phyloP scores from a whole-genome alignment of 805 yeast genomes.

The Candida sanyiensis region DNA sequence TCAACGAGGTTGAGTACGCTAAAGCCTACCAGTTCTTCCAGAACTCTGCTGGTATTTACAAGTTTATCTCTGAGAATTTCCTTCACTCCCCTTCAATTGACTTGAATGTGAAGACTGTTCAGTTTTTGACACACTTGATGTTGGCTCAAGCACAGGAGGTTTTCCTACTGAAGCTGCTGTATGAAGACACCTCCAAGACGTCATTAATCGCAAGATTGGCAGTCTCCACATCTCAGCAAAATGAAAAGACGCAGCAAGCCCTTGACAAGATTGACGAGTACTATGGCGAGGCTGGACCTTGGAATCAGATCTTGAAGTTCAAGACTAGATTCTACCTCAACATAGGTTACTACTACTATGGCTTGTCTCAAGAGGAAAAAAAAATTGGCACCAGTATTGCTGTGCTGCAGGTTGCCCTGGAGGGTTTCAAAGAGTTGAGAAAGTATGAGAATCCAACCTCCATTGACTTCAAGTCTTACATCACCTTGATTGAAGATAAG shows the following conservation, averaged over 20 bases:
- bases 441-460: conserved; percentile 30
- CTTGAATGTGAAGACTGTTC: conserved; percentile 60
- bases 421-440: conserved; percentile 28
- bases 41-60: conserved; percentile 72
- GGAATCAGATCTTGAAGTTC: conserved; percentile 47
- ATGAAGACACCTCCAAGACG: conserved; percentile 43
- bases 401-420: conserved; percentile 46
- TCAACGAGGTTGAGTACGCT: conserved; percentile 43
- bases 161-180: conserved; percentile 56
- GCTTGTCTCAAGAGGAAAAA: conserved; percentile 46
- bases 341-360: conserved; percentile 55
- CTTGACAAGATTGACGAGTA: conserved; percentile 35
- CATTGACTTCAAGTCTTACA: conserved; percentile 29
- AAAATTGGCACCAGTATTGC: conserved; percentile 79
- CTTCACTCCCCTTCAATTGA: conserved; percentile 85
- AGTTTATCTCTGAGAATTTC: conserved; percentile 71
- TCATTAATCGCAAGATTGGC: conserved; percentile 74
- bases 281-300: conserved; percentile 40
- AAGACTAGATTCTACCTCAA: conserved; percentile 54
- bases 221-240: conserved; percentile 51
- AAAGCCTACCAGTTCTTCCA: conserved; percentile 56
- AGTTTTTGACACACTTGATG: conserved; percentile 57
- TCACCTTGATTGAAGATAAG: conserved; percentile 32
- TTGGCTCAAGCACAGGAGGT: conserved; percentile 88
- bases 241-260: conserved; percentile 44